Base-by-base conservation (phyloP, 148 eudicot species). In the Polygonum aviculare region DNA sequence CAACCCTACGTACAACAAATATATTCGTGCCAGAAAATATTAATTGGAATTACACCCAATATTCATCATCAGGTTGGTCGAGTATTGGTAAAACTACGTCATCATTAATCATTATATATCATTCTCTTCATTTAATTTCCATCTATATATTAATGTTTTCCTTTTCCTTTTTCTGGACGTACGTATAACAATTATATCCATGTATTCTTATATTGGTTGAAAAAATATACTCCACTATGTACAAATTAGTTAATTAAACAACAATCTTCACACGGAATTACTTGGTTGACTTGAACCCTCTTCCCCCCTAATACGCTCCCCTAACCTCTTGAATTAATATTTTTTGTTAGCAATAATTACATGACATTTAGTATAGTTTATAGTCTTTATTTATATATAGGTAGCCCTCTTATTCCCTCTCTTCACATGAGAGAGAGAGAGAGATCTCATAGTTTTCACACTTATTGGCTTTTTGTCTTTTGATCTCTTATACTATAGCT, bases 41-140 rank as follows among this genome's bases (percentile, higher is more conserved):
- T 67, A 38, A 38, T 36, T 67, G 38, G 19, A 67, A 67, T 67
- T 67, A 67, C 6, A 67, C 72, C 19, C 3, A 35, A 67, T 10
- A 35, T 16, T 36, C 41, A 67, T 67, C 72, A 67, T 67, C 72
- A 67, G 72, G 72, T 67, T 67, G 72, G 72, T 67, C 72, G 72
- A 67, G 16, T 2, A 67, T 67, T 15, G 72, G 72, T 67, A 67
- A 67, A 67, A 67, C 72, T 67, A 2, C 45, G 45, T 67, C 72
- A 67, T 67, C 44, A 15, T 67, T 67, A 36, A 67, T 67, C 41
- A 67, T 67, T 67, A 22, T 60, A 60, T 60, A 22, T 60, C 69
- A 60, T 60, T 60, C 38, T 31, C 67, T 60, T 38, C 72, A 62
- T 62, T 62, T 26, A 26, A n/a, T 54, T n/a, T n/a, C 6, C 7